Conservation (phyloP, 495 filamentous ascomycete species). For the Podospora anserina region DNA sequence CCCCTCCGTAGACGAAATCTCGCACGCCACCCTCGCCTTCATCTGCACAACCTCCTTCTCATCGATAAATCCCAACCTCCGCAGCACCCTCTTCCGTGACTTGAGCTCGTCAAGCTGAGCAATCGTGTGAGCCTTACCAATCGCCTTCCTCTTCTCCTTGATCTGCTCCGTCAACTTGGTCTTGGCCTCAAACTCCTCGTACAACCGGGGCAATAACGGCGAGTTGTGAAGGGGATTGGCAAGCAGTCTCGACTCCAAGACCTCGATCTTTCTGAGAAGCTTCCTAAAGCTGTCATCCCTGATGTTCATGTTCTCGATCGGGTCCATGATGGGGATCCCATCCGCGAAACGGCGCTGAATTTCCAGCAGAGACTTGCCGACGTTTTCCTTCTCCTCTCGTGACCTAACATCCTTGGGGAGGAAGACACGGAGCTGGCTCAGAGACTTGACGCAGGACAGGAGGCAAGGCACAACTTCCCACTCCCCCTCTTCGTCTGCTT, state of each 20-base stretch:
- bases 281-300: conserved; percentile 89
- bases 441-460: conserved; percentile 73
- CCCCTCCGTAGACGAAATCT: conserved; percentile 84
- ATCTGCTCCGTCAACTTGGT: conserved; percentile 70
- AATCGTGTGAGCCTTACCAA: conserved; percentile 74
- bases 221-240: conserved; percentile 88
- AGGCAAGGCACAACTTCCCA: conserved; percentile 85
- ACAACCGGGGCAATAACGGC: conserved; percentile 73
- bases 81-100: conserved; percentile 90
- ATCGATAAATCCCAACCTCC: conserved; percentile 92
- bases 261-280: conserved; percentile 91
- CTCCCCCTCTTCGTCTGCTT: conserved; percentile 35
- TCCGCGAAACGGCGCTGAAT: conserved; percentile 86
- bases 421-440: conserved; percentile 75
- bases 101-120: conserved; percentile 95
- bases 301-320: conserved; percentile 92
- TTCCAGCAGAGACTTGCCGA: conserved; percentile 65
- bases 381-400: conserved; percentile 57
- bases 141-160: conserved; percentile 82
- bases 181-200: conserved; percentile 79
- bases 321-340: conserved; percentile 81
- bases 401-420: conserved; percentile 69
- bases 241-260: conserved; percentile 87
- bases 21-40: conserved; percentile 94
- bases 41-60: conserved; percentile 90